These are phyloP conservation scores for Myrmaecium sp. DNA, from an alignment of 2,329 filamentous ascomycete species.

Conservation along the genomic window DNA sequence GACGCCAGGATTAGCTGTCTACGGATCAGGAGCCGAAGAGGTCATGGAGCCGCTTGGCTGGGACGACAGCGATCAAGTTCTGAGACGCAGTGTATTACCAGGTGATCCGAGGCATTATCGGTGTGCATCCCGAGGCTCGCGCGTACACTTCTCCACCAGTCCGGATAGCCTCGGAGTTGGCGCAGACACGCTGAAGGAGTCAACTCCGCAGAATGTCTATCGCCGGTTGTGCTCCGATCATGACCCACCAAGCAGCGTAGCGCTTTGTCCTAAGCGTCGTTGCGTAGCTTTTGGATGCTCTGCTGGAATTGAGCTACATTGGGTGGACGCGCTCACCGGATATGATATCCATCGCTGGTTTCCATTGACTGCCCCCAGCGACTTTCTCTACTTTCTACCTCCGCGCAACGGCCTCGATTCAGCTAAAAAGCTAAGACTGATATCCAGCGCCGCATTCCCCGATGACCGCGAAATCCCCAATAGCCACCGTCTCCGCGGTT, in stretches of 20 bases:
- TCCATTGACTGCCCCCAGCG: slow-evolving; percentile 35
- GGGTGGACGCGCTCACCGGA: slow-evolving; percentile 32
- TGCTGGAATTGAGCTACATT: slow-evolving; percentile 46
- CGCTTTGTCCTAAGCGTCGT: slow-evolving; percentile 46
- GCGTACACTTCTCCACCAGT: too few relatives aligned
- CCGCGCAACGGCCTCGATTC: slow-evolving; percentile 30
- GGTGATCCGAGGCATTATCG: too few relatives aligned
- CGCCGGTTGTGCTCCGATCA: slow-evolving; percentile 41
- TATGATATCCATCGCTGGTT: slow-evolving; percentile 39
- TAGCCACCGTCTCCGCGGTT: not conserved
- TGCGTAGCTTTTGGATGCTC: slow-evolving; percentile 50
- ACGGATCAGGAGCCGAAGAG: not conserved
- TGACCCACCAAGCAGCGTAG: slow-evolving; percentile 46
- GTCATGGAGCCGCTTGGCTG: not conserved
- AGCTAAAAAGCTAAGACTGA: slow-evolving; percentile 40
- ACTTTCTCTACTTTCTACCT: slow-evolving; percentile 44
- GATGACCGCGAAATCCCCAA: slow-evolving; percentile 9
- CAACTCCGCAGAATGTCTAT: slow-evolving; percentile 23
- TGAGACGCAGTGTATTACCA: too few relatives aligned
- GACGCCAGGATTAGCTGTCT: not conserved
- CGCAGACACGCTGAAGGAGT: too few relatives aligned
- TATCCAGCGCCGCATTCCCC: slow-evolving; percentile 41
- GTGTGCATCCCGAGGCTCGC: too few relatives aligned
- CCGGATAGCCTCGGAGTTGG: too few relatives aligned
- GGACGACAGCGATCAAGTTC: slow-evolving; percentile 1